Conservation (phyloP, 805 yeast species). For the Ogataea populi-albae region DNA sequence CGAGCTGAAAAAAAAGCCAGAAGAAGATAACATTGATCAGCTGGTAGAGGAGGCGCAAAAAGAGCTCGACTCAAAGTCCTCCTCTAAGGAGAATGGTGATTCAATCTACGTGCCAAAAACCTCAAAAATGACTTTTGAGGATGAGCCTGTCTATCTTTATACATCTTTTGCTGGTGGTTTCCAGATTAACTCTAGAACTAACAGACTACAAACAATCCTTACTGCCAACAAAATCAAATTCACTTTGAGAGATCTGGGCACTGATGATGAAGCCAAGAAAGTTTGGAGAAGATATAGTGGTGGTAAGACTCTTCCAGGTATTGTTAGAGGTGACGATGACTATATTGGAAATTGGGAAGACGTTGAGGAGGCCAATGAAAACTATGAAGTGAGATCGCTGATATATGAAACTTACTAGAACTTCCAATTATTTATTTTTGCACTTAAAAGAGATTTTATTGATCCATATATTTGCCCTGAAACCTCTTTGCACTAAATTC, state of each 20-base stretch:
- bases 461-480: too few relatives aligned
- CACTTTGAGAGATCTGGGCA: constrained; percentile 74
- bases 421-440: too few relatives aligned
- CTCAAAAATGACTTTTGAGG: constrained; percentile 35
- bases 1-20: constrained; percentile 1
- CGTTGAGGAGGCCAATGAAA: constrained; percentile 83
- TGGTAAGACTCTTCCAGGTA: constrained; percentile 79
- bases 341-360: constrained; percentile 84
- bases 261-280: constrained; percentile 80
- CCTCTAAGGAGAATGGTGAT: constrained; percentile 11
- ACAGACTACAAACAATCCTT: constrained; percentile 68
- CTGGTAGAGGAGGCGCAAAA: constrained; percentile 27
- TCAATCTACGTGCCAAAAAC: constrained; percentile 34
- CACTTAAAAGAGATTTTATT: background rate
- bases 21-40: constrained; percentile 24
- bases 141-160: constrained; percentile 68
- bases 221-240: constrained; percentile 69
- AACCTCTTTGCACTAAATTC: too few relatives aligned
- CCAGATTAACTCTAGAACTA: constrained; percentile 75
- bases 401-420: constrained; percentile 58
- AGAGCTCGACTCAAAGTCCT: constrained; percentile 19
- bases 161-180: constrained; percentile 89
- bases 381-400: constrained; percentile 58
- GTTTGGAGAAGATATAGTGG: constrained; percentile 75
- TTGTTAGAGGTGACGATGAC: constrained; percentile 79